These are phyloP conservation scores for Talaromyces amestolkiae DNA, from an alignment of 2,329 filamentous ascomycete species.

Conservation along the genomic window DNA sequence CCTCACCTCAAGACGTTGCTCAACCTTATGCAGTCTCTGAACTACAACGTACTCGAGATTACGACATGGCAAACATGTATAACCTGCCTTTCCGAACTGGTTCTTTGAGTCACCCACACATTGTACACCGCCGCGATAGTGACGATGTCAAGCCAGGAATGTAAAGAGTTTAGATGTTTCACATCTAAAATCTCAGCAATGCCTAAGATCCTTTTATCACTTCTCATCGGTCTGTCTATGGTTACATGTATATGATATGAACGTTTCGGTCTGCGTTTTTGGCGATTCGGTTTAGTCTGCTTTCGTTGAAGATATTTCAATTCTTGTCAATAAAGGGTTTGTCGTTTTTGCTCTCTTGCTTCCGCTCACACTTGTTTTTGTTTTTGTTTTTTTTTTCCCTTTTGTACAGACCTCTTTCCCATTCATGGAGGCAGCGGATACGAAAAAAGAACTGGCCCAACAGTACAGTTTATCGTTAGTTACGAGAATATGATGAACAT, in stretches of 20 bases:
- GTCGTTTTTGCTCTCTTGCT: neutral
- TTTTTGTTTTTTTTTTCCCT: neutral
- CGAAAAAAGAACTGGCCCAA: constrained; percentile 8
- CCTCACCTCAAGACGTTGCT: constrained; percentile 25
- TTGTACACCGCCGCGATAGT: constrained; percentile 12
- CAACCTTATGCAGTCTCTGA: constrained; percentile 17
- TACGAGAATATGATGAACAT: constrained; percentile 10
- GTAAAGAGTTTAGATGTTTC: neutral
- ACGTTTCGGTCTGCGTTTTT: constrained; percentile 1
- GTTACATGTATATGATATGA: neutral
- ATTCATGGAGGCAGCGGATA: neutral
- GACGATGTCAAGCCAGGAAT: neutral
- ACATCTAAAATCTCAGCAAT: neutral
- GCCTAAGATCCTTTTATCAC: neutral
- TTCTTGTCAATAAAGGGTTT: neutral
- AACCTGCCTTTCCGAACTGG: constrained; percentile 31
- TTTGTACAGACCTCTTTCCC: constrained; percentile 3
- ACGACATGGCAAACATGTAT: constrained; percentile 14
- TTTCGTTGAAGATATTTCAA: neutral
- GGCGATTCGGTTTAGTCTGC: neutral
- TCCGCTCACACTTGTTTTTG: neutral
- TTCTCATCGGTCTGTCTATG: neutral
- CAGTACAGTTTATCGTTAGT: constrained; percentile 13
- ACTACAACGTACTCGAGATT: constrained; percentile 10
- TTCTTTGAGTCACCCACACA: constrained; percentile 31